Base-by-base conservation (phyloP, 2,329 filamentous ascomycete species). In the Fusarium sp. region DNA sequence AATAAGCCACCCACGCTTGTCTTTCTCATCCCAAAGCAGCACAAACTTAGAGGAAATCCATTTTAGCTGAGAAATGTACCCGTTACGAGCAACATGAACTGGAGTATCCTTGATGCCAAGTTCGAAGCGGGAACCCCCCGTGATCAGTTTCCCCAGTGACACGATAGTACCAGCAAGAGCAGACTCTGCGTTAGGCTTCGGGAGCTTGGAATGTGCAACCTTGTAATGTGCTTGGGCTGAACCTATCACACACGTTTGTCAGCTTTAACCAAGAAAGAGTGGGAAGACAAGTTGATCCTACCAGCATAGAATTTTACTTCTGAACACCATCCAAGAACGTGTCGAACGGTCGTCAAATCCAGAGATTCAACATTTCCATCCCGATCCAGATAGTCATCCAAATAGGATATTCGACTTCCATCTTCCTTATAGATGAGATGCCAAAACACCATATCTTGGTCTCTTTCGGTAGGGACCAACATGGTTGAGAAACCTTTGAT, bases 241-340 rank as follows among this genome's bases (percentile, higher is more conserved):
- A 9, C 25, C 25, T 25, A 25, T 25, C 7, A 25, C 5, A 25
- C 5, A 9, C 7, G 5, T 25, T 25, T 25, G 23, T 25, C 23
- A 25, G 25, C 10, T 3, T 9, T 25, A 9, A 6, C 5, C 8
- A 6, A 25, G 7, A 9, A 25, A 8, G 10, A 9, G 7, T 5
- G 25, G 25, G 25, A 8, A 25, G 25, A 9, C 25, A 25, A 25
- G 25, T 3, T 9, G 7, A 25, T 25, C 25, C 25, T 25, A 25
- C 25, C 25, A 6, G 25, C 25, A 25, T 25, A 25, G 20, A 43
- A 45, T 0, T 17, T 49, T 3, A 39, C 57, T 0, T 45, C 20
- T 1, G 33, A 57, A 11, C 45, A 57, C 57, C 43, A 60, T 4
- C 57, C 52, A 2, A 60, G 25, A 10, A 60, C 14, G 3, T 60